Base-by-base conservation (phyloP, 2,329 filamentous ascomycete species). In the Elsinoe perseae region DNA sequence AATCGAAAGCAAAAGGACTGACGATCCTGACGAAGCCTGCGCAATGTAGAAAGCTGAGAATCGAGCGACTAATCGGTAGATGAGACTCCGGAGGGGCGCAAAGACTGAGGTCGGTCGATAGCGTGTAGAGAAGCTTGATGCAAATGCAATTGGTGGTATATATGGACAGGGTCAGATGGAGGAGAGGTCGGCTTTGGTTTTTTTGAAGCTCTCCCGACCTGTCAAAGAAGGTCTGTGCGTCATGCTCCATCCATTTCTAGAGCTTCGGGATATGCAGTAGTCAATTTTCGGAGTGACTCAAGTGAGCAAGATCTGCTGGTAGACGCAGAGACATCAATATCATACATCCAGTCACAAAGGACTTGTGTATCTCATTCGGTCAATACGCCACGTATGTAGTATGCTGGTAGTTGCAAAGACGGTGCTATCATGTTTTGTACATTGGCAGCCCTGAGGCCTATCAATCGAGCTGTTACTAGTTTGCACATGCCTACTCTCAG, bases 401-500 rank as follows among this genome's bases (percentile, higher is more conserved):
- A 14, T 6, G 4, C 10, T 4, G 12, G 32, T 14, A 36, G 32
- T 36, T 36, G 32, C 32, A 6, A 36, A 4, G 32, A 7, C n/a
- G 32, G 28, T 50, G 25, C 48, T 38, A 52, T 52, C 27, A 32
- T 52, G 48, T 52, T 52, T 52, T 52, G 48, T 52, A 52, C 48
- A 52, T 52, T 52, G 48, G 18, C 14, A 12, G 25, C 48, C 48
- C 21, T 52, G 48, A 52, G 48, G 48, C 48, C 23, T 36, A n/a
- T 28, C 48, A 16, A 52, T 38, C 28, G 30, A 52, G 25, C 30
- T 52, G 25, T 16, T 52, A 36, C n/a, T 34, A 52, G 30, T 38
- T 52, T 52, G 48, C 48, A 52, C 48, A 52, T 36, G 12, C 30
- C 28, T 34, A 9, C 25, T 38, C n/a, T 16, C 10, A 52, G 18